Evolutionary conservation across 495 filamentous ascomycete genomes (phyloP).

Genomic region (Podospora pseudocomata): DNA sequence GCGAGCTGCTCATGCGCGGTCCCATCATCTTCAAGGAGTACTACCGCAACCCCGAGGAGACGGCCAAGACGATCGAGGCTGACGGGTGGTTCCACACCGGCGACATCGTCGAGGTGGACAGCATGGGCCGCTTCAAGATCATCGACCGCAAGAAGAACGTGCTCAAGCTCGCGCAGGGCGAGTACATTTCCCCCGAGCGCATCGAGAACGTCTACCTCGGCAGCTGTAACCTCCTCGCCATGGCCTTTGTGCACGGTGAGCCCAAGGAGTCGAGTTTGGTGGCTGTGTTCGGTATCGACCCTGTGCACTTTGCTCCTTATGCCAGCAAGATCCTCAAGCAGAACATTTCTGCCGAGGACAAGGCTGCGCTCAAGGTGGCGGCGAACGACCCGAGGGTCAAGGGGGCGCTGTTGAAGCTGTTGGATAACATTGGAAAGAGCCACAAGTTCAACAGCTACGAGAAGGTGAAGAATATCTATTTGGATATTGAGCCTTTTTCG

Average conservation of each 20-base stretch:
- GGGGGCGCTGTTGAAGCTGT: constrained; percentile 69
- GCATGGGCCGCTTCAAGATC: constrained; percentile 81
- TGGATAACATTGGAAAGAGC: constrained; percentile 76
- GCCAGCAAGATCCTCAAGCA: constrained; percentile 70
- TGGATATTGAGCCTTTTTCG: constrained; percentile 86
- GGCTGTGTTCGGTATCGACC: constrained; percentile 80
- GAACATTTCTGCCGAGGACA: constrained; percentile 58
- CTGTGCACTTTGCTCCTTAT: constrained; percentile 73
- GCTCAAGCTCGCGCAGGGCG: constrained; percentile 93
- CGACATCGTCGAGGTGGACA: constrained; percentile 81
- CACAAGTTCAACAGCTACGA: constrained; percentile 90
- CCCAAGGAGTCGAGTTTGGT: constrained; percentile 79
- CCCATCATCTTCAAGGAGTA: constrained; percentile 77
- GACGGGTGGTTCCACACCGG: constrained; percentile 98
- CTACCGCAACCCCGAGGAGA: constrained; percentile 84
- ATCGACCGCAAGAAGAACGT: constrained; percentile 98
- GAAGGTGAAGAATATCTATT: constrained; percentile 66
- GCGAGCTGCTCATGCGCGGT: constrained; percentile 83
- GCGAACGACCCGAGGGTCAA: constrained; percentile 64
- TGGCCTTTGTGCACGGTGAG: constrained; percentile 90
- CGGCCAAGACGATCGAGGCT: constrained; percentile 70
- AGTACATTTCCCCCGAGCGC: constrained; percentile 96
- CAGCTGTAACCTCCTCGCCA: constrained; percentile 68
- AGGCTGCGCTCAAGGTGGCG: constrained; percentile 61
- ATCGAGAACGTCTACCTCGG: constrained; percentile 92